A percentile compares a stretch with the other conserved stretches of the same genome.
Conservation (phyloP, 2,329 filamentous ascomycete genomes). For the Verticillium nubilum region DNA sequence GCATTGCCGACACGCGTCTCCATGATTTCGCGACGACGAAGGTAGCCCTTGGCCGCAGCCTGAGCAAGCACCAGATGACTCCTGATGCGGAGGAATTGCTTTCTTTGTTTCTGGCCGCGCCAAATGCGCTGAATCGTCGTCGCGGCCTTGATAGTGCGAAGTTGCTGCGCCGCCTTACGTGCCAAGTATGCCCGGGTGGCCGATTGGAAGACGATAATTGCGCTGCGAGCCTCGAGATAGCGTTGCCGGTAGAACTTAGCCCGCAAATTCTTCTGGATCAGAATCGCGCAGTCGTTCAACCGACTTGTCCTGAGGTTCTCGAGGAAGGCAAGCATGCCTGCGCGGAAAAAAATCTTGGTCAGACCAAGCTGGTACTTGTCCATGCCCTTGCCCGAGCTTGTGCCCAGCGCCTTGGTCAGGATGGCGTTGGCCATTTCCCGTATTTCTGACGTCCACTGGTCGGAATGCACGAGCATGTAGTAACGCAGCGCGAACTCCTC, state of each 20-base stretch:
- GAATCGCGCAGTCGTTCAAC: slow-evolving; percentile 87
- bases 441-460: slow-evolving; percentile 89
- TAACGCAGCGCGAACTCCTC: slow-evolving; percentile 97
- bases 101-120: slow-evolving; percentile 87
- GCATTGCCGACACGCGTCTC: slow-evolving; percentile 92
- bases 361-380: slow-evolving; percentile 98
- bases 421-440: slow-evolving; percentile 92
- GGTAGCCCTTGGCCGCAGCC: slow-evolving; percentile 84
- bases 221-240: slow-evolving; percentile 79
- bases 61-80: slow-evolving; percentile 84
- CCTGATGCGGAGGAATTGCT: slow-evolving; percentile 70
- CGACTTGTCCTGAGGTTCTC: slow-evolving; percentile 89
- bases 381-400: slow-evolving; percentile 63
- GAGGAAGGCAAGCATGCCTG: slow-evolving; percentile 96
- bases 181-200: slow-evolving; percentile 72
- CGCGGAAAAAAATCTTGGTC: slow-evolving; percentile 99
- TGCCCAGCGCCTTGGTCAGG: slow-evolving; percentile 78
- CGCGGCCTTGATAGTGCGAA: slow-evolving; percentile 77
- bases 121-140: slow-evolving; percentile 94
- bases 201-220: slow-evolving; percentile 77
- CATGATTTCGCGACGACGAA: slow-evolving; percentile 86
- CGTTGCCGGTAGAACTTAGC: slow-evolving; percentile 92
- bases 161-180: slow-evolving; percentile 70
- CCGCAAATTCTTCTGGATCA: slow-evolving; percentile 97
- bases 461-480: slow-evolving; percentile 93